A percentile compares a stretch with the other conserved stretches of the same genome.
Evolutionary conservation across 108 stramenopile genomes (phyloP).

Genomic region (Parietichytrium sp.): DNA sequence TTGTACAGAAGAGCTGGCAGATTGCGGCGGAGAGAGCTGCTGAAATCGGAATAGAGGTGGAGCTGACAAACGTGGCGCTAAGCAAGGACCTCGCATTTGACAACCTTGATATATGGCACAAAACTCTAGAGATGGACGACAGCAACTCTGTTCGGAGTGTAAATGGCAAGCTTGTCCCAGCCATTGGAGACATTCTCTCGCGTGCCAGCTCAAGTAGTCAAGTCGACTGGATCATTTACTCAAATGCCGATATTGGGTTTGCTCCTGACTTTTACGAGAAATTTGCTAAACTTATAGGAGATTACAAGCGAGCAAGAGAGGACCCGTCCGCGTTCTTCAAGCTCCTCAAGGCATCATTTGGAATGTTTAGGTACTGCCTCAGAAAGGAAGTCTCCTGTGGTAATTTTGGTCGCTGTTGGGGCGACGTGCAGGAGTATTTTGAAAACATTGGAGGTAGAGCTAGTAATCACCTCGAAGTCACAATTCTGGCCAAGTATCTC

Average conservation of each 20-base stretch:
- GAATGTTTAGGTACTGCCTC: too few species aligned
- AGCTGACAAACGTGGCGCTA: not conserved
- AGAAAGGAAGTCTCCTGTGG: too few species aligned
- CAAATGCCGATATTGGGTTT: conserved; percentile 5
- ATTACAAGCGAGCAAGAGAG: too few species aligned
- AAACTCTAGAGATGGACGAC: not conserved
- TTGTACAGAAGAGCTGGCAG: not conserved
- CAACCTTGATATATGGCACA: not conserved
- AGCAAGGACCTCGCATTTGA: not conserved
- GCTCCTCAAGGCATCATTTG: too few species aligned
- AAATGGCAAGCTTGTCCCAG: not conserved
- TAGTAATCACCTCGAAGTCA: too few species aligned
- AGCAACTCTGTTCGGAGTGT: not conserved
- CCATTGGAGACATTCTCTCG: not conserved
- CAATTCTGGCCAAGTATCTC: too few species aligned
- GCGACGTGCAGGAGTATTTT: too few species aligned
- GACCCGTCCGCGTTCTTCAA: too few species aligned
- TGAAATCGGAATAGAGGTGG: not conserved
- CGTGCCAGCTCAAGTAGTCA: not conserved
- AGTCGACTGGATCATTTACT: conserved; percentile 7
- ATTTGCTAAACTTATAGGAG: not conserved
- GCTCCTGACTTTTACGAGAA: not conserved
- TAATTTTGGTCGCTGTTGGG: too few species aligned
- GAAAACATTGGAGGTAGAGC: too few species aligned
- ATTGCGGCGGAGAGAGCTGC: not conserved